Conservation (phyloP, 305 asterid species). For the Solanum hybrid region DNA sequence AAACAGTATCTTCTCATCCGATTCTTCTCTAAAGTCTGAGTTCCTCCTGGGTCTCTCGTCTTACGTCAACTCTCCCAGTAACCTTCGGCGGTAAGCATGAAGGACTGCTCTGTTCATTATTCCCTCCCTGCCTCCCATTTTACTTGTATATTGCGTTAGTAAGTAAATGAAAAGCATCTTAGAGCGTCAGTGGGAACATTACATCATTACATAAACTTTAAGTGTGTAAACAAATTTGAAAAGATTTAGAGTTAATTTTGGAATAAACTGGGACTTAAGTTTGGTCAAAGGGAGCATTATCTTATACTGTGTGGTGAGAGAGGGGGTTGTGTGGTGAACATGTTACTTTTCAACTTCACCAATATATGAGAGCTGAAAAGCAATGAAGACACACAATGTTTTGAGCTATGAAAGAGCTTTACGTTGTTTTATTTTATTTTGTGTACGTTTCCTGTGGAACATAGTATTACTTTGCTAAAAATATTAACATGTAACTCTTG, state of each 20-base stretch:
- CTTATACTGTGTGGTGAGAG: neutral
- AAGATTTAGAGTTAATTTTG: neutral
- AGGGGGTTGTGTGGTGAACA: neutral
- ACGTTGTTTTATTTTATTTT: neutral
- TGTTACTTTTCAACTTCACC: neutral
- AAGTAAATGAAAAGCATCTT: neutral
- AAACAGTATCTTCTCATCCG: conserved; percentile 35
- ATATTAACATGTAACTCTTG: neutral
- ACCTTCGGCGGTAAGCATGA: conserved; percentile 49
- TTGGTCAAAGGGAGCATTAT: neutral
- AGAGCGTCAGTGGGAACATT: neutral
- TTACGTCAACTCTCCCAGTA: conserved; percentile 34
- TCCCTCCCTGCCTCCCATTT: neutral
- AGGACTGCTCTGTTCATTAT: neutral
- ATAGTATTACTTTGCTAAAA: neutral
- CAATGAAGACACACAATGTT: neutral
- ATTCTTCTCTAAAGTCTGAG: conserved; percentile 39
- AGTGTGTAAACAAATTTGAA: neutral
- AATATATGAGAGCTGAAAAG: neutral
- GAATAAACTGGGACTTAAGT: neutral
- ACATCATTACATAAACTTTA: neutral
- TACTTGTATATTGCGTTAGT: neutral
- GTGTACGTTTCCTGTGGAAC: neutral
- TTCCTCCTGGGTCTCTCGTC: conserved; percentile 55
- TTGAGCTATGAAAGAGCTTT: neutral